These are phyloP conservation scores for Cyberlindnera mrakii DNA, from an alignment of 805 yeast species.

Conservation along the genomic window DNA sequence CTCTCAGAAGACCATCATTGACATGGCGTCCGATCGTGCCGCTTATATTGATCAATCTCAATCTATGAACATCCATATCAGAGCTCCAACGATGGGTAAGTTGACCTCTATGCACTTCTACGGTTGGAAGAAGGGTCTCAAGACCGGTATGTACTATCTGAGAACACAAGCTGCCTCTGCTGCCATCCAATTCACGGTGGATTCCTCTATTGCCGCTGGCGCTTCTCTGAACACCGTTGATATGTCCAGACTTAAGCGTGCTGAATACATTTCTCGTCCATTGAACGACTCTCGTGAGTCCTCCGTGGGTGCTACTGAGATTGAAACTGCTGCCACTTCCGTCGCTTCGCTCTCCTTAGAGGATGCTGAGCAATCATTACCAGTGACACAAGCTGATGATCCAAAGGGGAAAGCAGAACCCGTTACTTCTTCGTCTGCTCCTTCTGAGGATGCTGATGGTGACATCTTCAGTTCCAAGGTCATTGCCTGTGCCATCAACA, in stretches of 20 bases:
- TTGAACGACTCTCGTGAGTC: constrained; percentile 16
- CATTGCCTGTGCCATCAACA: constrained; percentile 92
- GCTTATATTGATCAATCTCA: constrained; percentile 90
- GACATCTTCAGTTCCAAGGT: constrained; percentile 92
- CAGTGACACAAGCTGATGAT: constrained; percentile 20
- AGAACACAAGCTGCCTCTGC: constrained; percentile 96
- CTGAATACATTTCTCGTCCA: constrained; percentile 27
- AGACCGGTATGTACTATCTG: constrained; percentile 95
- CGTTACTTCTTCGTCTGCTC: constrained; percentile 27
- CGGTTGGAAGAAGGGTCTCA: constrained; percentile 94
- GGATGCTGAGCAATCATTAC: constrained; percentile 27
- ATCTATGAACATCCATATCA: constrained; percentile 79
- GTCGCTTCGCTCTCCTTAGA: constrained; percentile 37
- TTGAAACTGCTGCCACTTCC: constrained; percentile 29
- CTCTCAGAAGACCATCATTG: constrained; percentile 77
- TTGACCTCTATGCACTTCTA: constrained; percentile 94
- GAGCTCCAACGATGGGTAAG: constrained; percentile 89
- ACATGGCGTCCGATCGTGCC: constrained; percentile 79
- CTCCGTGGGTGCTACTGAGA: constrained; percentile 29
- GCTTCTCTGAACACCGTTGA: constrained; percentile 53
- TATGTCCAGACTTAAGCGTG: constrained; percentile 31
- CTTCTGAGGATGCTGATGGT: constrained; percentile 42
- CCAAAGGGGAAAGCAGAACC: constrained; percentile 20
- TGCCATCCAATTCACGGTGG: constrained; percentile 77
- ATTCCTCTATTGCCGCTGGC: constrained; percentile 91